Evolutionary conservation across 2,329 filamentous ascomycete species (phyloP), one percentile per base, ranked within the genome.

Genomic region (Penicillium griseofulvum): DNA sequence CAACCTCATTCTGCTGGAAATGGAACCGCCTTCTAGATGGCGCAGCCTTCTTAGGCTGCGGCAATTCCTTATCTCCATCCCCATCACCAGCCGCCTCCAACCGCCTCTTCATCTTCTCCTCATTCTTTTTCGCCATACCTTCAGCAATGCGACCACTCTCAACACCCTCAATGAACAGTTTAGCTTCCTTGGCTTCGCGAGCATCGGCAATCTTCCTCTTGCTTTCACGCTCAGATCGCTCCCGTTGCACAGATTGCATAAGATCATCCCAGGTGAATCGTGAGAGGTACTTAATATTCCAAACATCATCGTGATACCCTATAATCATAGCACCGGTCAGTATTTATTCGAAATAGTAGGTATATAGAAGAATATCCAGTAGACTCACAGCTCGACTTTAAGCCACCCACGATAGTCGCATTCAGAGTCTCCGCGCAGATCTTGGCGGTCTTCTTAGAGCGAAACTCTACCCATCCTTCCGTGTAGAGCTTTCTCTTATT

Each of bases 401-500:
- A 66, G 4, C 76, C 76, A 16, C 76, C 76, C 8, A 80, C 67
- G 8, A 71, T 73, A 4, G 67, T 67, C 28, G 76, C 74, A 63
- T 79, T 79, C 43, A 79, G 64, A 2, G 76, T 73, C 63, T 78
- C 74, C 4, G 76, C 76, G 52, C 74, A 76, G 22, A 76, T 66
- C 63, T 77, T 77, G 0, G 77, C 77, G 8, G 68, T 49, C 42
- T 48, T 47, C 3, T 78, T 78, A 28, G 74, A 75, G n/a, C 65
- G 70, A 52, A 79, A 78, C 49, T 78, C 76, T 12, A 79, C 70
- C 77, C 77, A 79, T 5, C 77, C 77, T 58, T 79, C 77, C 3
- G 72, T 67, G 59, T 77, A 79, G 4, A 69, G 71, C 52, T 77
- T 74, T 22, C 75, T 69, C 58, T 75, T 76, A 55, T 76, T 76